Base-by-base conservation (phyloP, 768 basidiomycete species). In the Hydnomerulius pinastri region DNA sequence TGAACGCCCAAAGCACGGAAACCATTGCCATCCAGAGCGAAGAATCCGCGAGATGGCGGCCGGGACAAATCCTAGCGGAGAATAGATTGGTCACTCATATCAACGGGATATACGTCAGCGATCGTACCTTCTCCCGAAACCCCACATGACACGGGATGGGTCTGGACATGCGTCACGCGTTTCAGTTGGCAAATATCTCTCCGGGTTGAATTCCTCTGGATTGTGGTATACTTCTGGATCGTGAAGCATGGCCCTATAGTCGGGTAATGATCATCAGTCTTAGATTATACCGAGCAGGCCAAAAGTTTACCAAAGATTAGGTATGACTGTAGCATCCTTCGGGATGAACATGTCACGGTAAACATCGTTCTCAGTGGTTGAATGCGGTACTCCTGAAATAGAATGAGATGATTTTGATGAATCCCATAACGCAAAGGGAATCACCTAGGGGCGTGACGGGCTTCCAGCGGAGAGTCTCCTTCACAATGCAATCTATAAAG, bases 381-480 rank as follows among this genome's bases (percentile, higher is more conserved):
- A 11, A 32, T 43, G 43, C 7, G 43, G 30, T 4, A 43, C 18
- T 11, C 43, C 43, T 43, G 9, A 3, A 12, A n/a, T 18, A 43
- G 21, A 13, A 8, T 43, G 10, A 43, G 6, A n/a, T n/a, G n/a
- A n/a, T n/a, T n/a, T 21, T 30, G 21, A 28, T 0, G 7, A 7
- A 12, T 15, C 8, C 11, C n/a, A 4, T 8, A 17, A 20, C 12
- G n/a, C 27, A 28, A 17, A 17, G 12, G 8, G 4, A 1, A n/a
- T 15, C 18, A 46, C 36, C 35, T 18, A 46, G 25, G 8, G 45
- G 45, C 25, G 32, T 37, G 13, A 36, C 24, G 17, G 46, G 46
- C 24, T 27, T 38, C 46, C 46, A 46, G 18, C 46, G 35, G 9
- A 38, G 17, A 3, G 59, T 48, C 47, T 72, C 71, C 13, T 59